These are phyloP conservation scores for Melampsora larici-populina DNA, from an alignment of 1,284 basidiomycete species.

Conservation along the genomic window DNA sequence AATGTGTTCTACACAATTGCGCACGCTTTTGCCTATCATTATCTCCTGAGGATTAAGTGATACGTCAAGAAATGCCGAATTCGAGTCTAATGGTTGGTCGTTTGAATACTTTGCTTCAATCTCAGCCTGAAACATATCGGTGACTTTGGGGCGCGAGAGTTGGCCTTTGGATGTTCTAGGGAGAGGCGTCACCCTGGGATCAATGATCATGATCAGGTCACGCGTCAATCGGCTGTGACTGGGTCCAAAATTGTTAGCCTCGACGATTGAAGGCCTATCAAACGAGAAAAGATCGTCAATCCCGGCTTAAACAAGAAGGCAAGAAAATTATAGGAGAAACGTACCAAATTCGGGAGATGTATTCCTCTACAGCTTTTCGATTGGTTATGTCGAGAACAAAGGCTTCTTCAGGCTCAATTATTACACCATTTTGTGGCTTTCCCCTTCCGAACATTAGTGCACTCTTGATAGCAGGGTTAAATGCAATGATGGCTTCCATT, in stretches of 20 bases:
- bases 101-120: neutral
- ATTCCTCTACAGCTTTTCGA: neutral
- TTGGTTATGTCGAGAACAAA: neutral
- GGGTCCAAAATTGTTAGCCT: neutral
- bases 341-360: neutral
- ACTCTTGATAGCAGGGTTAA: neutral
- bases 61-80: too few relatives aligned
- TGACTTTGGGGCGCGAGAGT: neutral
- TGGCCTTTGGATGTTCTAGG: neutral
- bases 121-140: neutral
- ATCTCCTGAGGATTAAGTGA: too few relatives aligned
- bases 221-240: neutral
- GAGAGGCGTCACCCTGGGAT: neutral
- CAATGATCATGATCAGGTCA: neutral
- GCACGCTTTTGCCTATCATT: too few relatives aligned
- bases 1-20: too few relatives aligned
- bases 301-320: neutral
- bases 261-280: neutral
- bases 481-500: neutral
- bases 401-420: neutral
- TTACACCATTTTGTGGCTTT: slow-evolving; percentile 13
- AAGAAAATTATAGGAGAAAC: neutral
- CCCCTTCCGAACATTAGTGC: slow-evolving; percentile 7
- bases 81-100: too few relatives aligned
- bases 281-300: neutral